phyloP scores from a whole-genome alignment of 805 yeast species.

The Zygotorulaspora danielsina region DNA sequence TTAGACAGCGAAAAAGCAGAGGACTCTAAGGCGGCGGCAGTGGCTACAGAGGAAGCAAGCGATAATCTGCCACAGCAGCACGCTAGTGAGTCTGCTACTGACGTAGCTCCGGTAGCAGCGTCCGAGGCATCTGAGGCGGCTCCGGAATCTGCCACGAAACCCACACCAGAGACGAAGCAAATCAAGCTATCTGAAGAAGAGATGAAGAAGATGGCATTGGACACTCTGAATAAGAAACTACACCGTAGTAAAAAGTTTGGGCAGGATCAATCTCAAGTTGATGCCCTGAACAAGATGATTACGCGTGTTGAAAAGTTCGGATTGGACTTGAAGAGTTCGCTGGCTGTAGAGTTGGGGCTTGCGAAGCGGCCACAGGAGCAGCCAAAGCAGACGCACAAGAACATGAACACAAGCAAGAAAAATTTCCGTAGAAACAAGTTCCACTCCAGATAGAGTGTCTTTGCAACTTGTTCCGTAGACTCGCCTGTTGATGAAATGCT shows the following conservation, averaged over 20 bases:
- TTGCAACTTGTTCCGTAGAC: too few species aligned
- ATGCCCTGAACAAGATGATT: slow-evolving; percentile 52
- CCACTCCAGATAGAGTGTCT: not conserved
- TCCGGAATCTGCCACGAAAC: slow-evolving; percentile 3
- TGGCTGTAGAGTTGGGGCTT: slow-evolving; percentile 64
- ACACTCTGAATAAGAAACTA: slow-evolving; percentile 60
- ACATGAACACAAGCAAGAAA: slow-evolving; percentile 3
- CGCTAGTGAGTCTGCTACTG: slow-evolving; percentile 14
- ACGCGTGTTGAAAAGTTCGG: slow-evolving; percentile 73
- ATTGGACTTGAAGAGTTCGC: slow-evolving; percentile 57
- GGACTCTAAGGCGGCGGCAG: slow-evolving; percentile 20
- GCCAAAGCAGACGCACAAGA: slow-evolving; percentile 6
- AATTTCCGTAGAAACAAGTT: slow-evolving; percentile 4
- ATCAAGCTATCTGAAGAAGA: slow-evolving; percentile 57
- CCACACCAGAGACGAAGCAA: slow-evolving; percentile 14
- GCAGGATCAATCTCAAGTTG: slow-evolving; percentile 55
- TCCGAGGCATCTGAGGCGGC: slow-evolving; percentile 20
- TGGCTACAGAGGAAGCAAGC: slow-evolving; percentile 19
- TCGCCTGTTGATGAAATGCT: too few species aligned
- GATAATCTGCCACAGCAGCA: not conserved
- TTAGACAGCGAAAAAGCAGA: slow-evolving; percentile 7
- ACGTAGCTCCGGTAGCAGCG: slow-evolving; percentile 13
- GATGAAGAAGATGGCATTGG: slow-evolving; percentile 62
- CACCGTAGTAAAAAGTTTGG: slow-evolving; percentile 77
- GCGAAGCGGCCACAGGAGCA: slow-evolving; percentile 31